Evolutionary conservation across 208 protist genomes (phyloP), one percentile per base, ranked within the genome.

Genomic region (Trypanosoma mega): DNA sequence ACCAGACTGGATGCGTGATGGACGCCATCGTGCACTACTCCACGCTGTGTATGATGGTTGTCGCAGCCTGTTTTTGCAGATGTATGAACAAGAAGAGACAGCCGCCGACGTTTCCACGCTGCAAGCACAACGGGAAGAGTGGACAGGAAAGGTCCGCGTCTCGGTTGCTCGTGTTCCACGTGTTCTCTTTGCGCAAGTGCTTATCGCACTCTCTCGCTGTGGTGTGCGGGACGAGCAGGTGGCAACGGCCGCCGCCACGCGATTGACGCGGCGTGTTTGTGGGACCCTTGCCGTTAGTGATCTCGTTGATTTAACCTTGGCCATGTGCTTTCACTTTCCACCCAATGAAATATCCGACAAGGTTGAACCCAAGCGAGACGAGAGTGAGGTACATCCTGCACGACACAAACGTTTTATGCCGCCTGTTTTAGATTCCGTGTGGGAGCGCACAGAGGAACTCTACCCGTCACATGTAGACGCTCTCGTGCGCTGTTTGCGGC

Each of bases 401-500:
- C 65, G 29, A 18, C 33, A 64, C n/a, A 46, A 59, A 5, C 52
- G 61, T 16, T 69, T 72, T 27, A 62, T 89, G 55, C 58, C 54
- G 2, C 56, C 64, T 2, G 77, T 84, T 2, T 58, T 93, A 29
- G 78, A 79, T 52, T 82, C 82, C 27, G 59, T 93, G 23, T 93
- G 87, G 87, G 49, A 67, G 16, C 76, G 87, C 43, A 74, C 68
- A 23, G 87, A 93, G 16, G 87, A 93, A 58, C 60, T 90, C 5
- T 12, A 52, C 11, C 18, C 26, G 16, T 14, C 23, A 21, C 82
- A 93, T 4, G 55, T 90, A 12, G 44, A 81, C 48, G 87, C 82
- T 1, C 14, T 93, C 30, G 48, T 81, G 48, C 80, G 82, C 9
- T 93, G 83, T 59, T 45, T 93, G 33, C 45, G 56, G 7, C 59